Base-by-base conservation (phyloP, 306 rosid genomes). In the Fragaria iinumae region DNA sequence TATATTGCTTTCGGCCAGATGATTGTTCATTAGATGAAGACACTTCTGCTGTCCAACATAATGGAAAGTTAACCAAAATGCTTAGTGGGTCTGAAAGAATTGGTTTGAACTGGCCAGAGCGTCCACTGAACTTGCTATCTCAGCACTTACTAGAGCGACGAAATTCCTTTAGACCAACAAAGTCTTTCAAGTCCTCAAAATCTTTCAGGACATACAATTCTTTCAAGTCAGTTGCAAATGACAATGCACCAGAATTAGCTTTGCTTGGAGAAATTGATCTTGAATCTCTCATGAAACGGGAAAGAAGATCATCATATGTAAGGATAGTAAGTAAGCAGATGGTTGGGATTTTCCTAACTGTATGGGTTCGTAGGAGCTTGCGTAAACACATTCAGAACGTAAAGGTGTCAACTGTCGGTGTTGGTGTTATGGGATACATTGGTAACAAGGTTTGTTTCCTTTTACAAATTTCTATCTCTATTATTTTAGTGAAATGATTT, bases 391-490 rank as follows among this genome's bases (percentile, higher is more conserved):
- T 94, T 83, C 96, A 89, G 80, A 94, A 91, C 57, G 67, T 90
- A 43, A 91, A 94, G 81, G 97, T 94, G 59, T 94, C 98, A 70
- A 91, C 88, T 68, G 97, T 91, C 74, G 98, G 98, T 73, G 98
- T 94, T 85, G 98, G 98, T 69, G 93, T 94, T 60, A 91, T 94
- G 98, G 98, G 98, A 77, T 94, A 90, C 76, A 94, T 91, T 78
- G 98, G 98, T 44, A 94, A 94, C 95, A 94, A 94, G 98, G 98
- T 91, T 65, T 34, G 76, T 43, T 79, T 43, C 84, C 63, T 43
- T 80, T 74, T 67, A 12, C 60, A 67, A 27, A 52, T 39, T 74
- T 21, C 53, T 49, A 43, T 18, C 45, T 73, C 53, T 3, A 21
- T 80, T 60, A 57, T 56, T 36, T 45, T 59, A 4, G 8, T 64